Base-by-base conservation (phyloP, 345 rosid species). In the Gossypium arboreum region DNA sequence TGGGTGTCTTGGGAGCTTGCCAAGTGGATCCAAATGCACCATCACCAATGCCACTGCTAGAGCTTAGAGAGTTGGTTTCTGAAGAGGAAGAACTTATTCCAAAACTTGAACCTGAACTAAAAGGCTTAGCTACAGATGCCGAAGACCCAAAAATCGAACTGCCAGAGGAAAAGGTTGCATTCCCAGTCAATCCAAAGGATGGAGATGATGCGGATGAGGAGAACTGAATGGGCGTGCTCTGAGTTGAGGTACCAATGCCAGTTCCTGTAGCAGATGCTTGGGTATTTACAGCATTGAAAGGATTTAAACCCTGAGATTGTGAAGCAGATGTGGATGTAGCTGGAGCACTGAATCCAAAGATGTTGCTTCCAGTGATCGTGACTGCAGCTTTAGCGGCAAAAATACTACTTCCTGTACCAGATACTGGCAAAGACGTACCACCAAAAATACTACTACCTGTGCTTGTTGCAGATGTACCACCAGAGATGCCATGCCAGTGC, bases 71-170 rank as follows among this genome's bases (percentile, higher is more conserved):
- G 24, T 68, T 81, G 73, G 68, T 85, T 24, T 54, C 89, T 2
- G 78, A 75, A 8, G 85, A 77, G 17, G 80, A 80, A 56, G 86
- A 75, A 76, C 86, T 76, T 59, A 69, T 60, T 63, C 90, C 93
- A 76, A 88, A 88, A 17, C 87, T 60, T 10, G 88, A 39, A 68
- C 83, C 81, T 13, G 90, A 83, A 80, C 82, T 66, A 73, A 88
- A 86, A 41, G 76, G 79, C 43, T 79, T 73, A 43, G 80, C 75
- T 22, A 71, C 83, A 41, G 88, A 47, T 77, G 83, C 48, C 71
- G 97, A 87, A 16, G 88, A 77, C 11, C 86, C 84, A 82, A 88
- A 88, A 25, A 79, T 50, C 15, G 88, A 84, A 72, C 83, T 81
- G 69, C 84, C 81, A 34, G 93, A 77, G 61, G 88, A 76, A 69